These are phyloP conservation scores for Stagonosporopsis tanaceti DNA, from an alignment of 2,329 filamentous ascomycete genomes.

Conservation along the genomic window DNA sequence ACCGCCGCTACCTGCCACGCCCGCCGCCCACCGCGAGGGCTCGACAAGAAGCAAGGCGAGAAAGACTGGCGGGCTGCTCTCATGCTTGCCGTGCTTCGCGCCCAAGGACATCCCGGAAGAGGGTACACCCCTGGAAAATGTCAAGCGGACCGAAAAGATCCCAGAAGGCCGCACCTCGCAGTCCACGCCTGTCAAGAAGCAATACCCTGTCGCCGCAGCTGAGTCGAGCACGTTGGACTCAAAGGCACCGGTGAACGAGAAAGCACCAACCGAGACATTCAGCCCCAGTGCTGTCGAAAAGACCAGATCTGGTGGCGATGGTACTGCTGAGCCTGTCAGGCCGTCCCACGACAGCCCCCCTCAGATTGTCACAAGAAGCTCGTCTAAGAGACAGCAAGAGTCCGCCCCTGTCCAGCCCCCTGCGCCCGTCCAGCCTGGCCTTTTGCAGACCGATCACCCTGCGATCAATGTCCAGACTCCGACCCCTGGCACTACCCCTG, in stretches of 20 bases:
- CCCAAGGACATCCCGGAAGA: slow-evolving; percentile 64
- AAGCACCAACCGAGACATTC: slow-evolving; percentile 42
- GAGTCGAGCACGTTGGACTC: slow-evolving; percentile 56
- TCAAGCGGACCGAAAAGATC: slow-evolving; percentile 52
- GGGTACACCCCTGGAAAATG: slow-evolving; percentile 57
- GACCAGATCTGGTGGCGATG: slow-evolving; percentile 28
- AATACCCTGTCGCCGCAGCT: slow-evolving; percentile 47
- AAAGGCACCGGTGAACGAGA: slow-evolving; percentile 57
- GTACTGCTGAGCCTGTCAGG: slow-evolving; percentile 27
- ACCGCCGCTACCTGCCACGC: slow-evolving; percentile 39
- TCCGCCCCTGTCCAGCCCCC: slow-evolving; percentile 40
- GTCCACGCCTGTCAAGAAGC: slow-evolving; percentile 57
- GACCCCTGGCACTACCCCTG: slow-evolving; percentile 53
- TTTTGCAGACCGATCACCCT: slow-evolving; percentile 46
- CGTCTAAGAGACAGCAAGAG: slow-evolving; percentile 43
- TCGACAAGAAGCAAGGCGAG: slow-evolving; percentile 51
- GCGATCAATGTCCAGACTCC: slow-evolving; percentile 56
- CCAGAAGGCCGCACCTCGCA: slow-evolving; percentile 55
- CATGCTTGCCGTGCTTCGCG: slow-evolving; percentile 72
- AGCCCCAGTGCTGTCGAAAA: slow-evolving; percentile 35
- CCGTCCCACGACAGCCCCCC: slow-evolving; percentile 34
- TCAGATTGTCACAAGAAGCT: slow-evolving; percentile 42
- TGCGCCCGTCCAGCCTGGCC: slow-evolving; percentile 42
- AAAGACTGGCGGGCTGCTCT: slow-evolving; percentile 53
- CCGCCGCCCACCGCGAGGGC: slow-evolving; percentile 41